A percentile compares a stretch with the other conserved stretches of the same genome.
phyloP scores from a whole-genome alignment of 2,329 filamentous ascomycete genomes.

The Neopestalotiopsis sp. region DNA sequence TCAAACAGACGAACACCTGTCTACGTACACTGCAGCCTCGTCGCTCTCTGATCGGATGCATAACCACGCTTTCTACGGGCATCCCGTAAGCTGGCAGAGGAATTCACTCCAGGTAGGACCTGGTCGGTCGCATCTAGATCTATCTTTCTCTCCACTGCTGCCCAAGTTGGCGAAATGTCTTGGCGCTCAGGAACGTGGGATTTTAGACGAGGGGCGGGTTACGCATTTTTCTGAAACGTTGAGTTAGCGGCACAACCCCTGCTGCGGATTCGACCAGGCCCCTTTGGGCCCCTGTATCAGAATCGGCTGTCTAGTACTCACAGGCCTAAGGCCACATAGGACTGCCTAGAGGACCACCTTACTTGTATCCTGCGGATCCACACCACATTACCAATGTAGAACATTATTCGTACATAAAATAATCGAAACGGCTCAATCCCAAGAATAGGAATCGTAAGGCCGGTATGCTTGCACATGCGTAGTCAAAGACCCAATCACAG shows the following conservation, averaged over 20 bases:
- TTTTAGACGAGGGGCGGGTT: conserved; percentile 2
- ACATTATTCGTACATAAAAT: neutral
- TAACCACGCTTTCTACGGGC: neutral
- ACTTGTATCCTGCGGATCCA: too few species aligned
- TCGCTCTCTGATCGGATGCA: neutral
- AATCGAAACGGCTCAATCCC: neutral
- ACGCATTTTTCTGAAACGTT: conserved; percentile 17
- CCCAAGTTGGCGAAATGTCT: neutral
- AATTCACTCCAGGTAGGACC: neutral
- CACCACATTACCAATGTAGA: neutral
- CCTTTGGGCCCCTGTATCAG: neutral
- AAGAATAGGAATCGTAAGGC: neutral
- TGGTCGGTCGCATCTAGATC: neutral
- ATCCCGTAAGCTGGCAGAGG: neutral
- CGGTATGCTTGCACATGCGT: neutral
- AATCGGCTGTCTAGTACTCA: neutral
- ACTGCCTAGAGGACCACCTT: too few species aligned
- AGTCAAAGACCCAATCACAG: neutral
- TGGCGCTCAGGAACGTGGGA: conserved; percentile 16
- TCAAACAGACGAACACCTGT: neutral
- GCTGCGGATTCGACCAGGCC: neutral
- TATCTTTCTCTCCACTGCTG: neutral
- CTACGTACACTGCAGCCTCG: neutral
- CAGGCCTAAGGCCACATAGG: too few species aligned
- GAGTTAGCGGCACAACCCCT: conserved; percentile 7